Conservation (phyloP, 371 early-diverging fungal species). For the Rhizopus microsporus region DNA sequence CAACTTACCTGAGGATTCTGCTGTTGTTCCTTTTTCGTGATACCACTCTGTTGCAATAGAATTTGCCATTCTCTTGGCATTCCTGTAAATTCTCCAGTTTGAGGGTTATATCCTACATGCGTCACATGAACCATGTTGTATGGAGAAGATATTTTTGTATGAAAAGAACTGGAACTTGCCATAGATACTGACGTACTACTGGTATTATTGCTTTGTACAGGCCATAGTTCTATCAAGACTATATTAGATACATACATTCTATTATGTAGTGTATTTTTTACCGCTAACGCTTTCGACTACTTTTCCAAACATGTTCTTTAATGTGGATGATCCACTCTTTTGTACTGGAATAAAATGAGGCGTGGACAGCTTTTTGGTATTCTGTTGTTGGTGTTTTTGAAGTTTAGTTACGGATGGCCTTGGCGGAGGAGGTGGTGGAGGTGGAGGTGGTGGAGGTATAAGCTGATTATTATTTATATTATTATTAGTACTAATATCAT, state of each 20-base stretch:
- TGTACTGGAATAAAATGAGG: slow-evolving; percentile 16
- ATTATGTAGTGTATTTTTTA: slow-evolving; percentile 25
- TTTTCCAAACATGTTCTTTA: slow-evolving; percentile 66
- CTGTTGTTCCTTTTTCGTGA: slow-evolving; percentile 92
- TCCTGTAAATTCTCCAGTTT: slow-evolving; percentile 92
- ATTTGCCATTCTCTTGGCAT: slow-evolving; percentile 93
- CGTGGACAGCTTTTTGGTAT: not conserved
- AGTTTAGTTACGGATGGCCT: slow-evolving; percentile 21
- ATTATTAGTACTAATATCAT: not conserved
- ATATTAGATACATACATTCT: slow-evolving; percentile 1
- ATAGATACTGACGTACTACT: slow-evolving; percentile 8
- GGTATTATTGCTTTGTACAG: slow-evolving; percentile 12
- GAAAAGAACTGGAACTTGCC: slow-evolving; percentile 5
- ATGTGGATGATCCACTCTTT: slow-evolving; percentile 36
- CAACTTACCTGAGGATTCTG: slow-evolving; percentile 83
- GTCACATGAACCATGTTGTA: slow-evolving; percentile 96
- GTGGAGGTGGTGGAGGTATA: slow-evolving; percentile 23
- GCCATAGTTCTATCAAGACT: slow-evolving; percentile 22
- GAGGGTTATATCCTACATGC: slow-evolving; percentile 88
- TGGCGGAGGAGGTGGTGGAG: slow-evolving; percentile 30
- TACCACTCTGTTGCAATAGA: slow-evolving; percentile 88
- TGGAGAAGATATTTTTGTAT: slow-evolving; percentile 78
- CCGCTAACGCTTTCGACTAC: slow-evolving; percentile 58
- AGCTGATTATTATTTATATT: not conserved
- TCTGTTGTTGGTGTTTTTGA: slow-evolving; percentile 4